Evolutionary conservation across 2,329 filamentous ascomycete species (phyloP).

Genomic region (Camillea tinctor): DNA sequence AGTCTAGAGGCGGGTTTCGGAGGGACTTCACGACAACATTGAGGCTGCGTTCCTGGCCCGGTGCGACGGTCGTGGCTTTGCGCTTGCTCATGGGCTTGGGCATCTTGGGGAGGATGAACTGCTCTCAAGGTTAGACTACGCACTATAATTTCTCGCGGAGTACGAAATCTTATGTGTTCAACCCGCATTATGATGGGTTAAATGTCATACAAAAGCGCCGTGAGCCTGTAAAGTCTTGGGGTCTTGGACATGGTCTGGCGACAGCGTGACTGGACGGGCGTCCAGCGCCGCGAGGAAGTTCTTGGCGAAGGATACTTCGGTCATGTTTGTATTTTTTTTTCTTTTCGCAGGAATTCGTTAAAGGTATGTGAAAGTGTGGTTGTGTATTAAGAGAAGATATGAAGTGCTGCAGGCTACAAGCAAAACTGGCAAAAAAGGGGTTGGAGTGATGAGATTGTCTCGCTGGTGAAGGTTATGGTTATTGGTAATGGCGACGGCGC

Average conservation of each 20-base stretch:
- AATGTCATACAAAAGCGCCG: slow-evolving; percentile 75
- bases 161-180: neutral
- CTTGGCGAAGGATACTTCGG: slow-evolving; percentile 83
- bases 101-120: slow-evolving; percentile 74
- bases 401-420: too few species aligned
- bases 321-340: slow-evolving; percentile 49
- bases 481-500: too few species aligned
- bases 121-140: slow-evolving; percentile 9
- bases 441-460: slow-evolving; percentile 1
- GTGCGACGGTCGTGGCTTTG: slow-evolving; percentile 39
- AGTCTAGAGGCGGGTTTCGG: slow-evolving; percentile 69
- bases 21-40: slow-evolving; percentile 70
- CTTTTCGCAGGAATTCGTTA: too few species aligned
- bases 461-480: too few species aligned
- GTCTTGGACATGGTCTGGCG: slow-evolving; percentile 88
- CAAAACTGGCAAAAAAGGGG: too few species aligned
- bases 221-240: slow-evolving; percentile 73
- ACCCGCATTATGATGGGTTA: too few species aligned
- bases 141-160: too few species aligned
- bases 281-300: slow-evolving; percentile 80
- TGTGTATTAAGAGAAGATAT: neutral
- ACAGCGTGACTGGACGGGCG: slow-evolving; percentile 74
- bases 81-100: slow-evolving; percentile 54
- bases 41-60: slow-evolving; percentile 51
- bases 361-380: too few species aligned